phyloP scores from a whole-genome alignment of 2,329 filamentous ascomycete genomes.

The Anthostomella pinea region DNA sequence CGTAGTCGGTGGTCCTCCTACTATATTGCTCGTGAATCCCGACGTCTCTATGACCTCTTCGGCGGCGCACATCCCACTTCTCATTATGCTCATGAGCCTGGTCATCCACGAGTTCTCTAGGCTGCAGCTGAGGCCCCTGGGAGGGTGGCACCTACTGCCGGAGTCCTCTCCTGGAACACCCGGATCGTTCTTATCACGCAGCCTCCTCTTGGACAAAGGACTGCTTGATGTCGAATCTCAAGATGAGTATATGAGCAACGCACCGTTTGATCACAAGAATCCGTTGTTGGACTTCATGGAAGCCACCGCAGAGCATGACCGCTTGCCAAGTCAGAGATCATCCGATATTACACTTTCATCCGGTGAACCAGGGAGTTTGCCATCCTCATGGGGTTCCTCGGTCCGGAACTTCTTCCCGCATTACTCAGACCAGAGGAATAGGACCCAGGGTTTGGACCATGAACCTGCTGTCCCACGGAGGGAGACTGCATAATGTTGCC shows the following conservation, averaged over 20 bases:
- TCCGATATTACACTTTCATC: conserved; percentile 25
- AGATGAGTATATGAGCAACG: too few relatives aligned
- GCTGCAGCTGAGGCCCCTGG: too few relatives aligned
- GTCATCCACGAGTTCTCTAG: too few relatives aligned
- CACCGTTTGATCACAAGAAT: background rate
- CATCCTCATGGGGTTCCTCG: conserved; percentile 20
- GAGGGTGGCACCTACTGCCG: background rate
- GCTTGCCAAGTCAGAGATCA: conserved; percentile 17
- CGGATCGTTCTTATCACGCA: too few relatives aligned
- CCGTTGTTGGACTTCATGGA: background rate
- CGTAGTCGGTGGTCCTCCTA: background rate
- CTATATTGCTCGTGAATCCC: background rate
- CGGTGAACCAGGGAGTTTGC: conserved; percentile 14
- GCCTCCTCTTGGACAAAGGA: too few relatives aligned
- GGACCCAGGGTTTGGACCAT: too few relatives aligned
- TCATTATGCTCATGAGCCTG: background rate
- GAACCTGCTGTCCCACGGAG: too few relatives aligned
- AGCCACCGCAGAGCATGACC: background rate
- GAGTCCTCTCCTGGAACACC: background rate
- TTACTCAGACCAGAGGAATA: conserved; percentile 2
- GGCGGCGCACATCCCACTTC: background rate
- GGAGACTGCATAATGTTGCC: too few relatives aligned
- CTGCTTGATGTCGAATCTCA: too few relatives aligned
- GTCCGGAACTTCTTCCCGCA: conserved; percentile 14
- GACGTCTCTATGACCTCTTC: background rate